Conservation (phyloP, 176 grass and related monocot genomes). For the Chrysopogon serrulatus region DNA sequence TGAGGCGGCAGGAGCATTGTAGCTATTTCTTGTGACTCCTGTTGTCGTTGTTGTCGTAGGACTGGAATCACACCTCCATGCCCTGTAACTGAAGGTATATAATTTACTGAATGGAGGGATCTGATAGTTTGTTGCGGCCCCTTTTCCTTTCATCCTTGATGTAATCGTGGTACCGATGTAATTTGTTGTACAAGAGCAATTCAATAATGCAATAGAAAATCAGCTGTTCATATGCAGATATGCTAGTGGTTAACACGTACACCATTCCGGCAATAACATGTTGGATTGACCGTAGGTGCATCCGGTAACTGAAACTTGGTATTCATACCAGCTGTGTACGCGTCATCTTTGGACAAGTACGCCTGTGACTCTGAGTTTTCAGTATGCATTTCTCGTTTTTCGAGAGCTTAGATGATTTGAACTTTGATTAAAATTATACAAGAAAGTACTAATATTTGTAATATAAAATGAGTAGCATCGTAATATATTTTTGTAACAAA, state of each 20-base stretch:
- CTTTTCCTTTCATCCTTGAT: neutral
- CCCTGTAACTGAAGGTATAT: neutral
- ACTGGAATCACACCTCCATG: neutral
- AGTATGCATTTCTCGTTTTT: no score
- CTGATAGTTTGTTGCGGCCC: neutral
- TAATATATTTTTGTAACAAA: no score
- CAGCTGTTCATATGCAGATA: neutral
- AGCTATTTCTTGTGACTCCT: conserved; percentile 30
- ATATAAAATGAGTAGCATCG: no score
- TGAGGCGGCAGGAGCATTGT: conserved; percentile 35
- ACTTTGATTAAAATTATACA: no score
- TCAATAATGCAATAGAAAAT: conserved; percentile 12
- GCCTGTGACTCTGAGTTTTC: neutral
- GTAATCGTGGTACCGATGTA: conserved; percentile 11
- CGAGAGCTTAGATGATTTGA: no score
- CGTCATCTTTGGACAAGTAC: neutral
- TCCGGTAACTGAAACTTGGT: neutral
- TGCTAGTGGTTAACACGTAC: neutral
- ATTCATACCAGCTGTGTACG: neutral
- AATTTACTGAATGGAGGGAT: conserved; percentile 12
- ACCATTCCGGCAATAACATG: neutral
- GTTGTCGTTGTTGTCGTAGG: conserved; percentile 8
- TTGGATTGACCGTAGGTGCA: neutral
- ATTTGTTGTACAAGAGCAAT: conserved; percentile 10
- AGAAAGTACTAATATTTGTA: no score